Percentiles rank a stretch among this genome's conserved stretches.
Evolutionary conservation across 768 basidiomycete species (phyloP).

Genomic region (Brasilioporus rufonigricans): DNA sequence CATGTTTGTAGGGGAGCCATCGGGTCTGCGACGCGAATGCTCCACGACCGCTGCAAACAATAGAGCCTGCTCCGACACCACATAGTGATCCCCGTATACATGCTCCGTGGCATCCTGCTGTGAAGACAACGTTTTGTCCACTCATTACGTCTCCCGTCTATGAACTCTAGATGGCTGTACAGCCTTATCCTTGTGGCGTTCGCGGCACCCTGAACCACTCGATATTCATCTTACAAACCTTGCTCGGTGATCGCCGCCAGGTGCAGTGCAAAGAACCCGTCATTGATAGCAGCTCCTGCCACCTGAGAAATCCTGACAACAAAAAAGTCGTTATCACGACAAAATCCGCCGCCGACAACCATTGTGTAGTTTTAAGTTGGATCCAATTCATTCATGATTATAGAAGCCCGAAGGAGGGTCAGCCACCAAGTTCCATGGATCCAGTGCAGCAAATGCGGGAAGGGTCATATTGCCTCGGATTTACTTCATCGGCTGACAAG

Average conservation of each 20-base stretch:
- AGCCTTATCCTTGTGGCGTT: slow-evolving; percentile 11
- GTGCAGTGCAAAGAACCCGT: background rate
- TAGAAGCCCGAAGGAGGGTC: background rate
- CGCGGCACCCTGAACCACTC: background rate
- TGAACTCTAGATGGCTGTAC: slow-evolving; percentile 7
- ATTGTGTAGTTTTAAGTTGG: slow-evolving; percentile 1
- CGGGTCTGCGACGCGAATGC: slow-evolving; percentile 21
- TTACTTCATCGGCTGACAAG: slow-evolving; percentile 12
- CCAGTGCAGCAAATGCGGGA: background rate
- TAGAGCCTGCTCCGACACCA: slow-evolving; percentile 8
- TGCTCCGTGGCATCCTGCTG: slow-evolving; percentile 13
- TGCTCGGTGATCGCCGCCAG: slow-evolving; percentile 14
- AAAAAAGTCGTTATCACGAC: background rate
- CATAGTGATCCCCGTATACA: slow-evolving; percentile 10
- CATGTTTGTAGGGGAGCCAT: slow-evolving; percentile 5
- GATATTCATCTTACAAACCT: background rate
- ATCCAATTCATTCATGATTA: background rate
- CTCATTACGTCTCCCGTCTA: slow-evolving; percentile 8
- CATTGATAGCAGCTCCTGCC: no score
- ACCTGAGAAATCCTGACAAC: background rate
- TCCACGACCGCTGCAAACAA: slow-evolving; percentile 13
- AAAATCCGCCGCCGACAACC: background rate
- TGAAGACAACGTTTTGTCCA: background rate
- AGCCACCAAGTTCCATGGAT: background rate
- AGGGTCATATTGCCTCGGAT: slow-evolving; percentile 4